Evolutionary conservation across 306 rosid genomes (phyloP), one percentile per base, ranked within the genome.

Genomic region (Glycine latifolia): DNA sequence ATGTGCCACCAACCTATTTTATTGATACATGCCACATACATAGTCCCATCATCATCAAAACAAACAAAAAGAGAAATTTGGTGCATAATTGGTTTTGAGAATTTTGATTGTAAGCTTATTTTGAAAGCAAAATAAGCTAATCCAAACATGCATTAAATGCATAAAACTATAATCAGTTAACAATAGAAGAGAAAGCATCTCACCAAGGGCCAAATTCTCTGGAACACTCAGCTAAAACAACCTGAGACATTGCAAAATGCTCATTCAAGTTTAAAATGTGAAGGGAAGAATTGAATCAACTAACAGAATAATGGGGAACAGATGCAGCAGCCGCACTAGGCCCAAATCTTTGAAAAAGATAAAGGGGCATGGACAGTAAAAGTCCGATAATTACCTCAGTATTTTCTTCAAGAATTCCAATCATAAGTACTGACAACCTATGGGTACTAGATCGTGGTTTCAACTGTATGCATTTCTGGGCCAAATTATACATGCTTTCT

Each of bases 141-240:
- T 13, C 52, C 58, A 76, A 26, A 50, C 59, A n/a, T 7, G 76
- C 59, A 56, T 10, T 26, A 15, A 15, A 39, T 59, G 17, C 60
- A 65, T 53, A 58, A 35, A 65, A 66, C 15, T 16, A 81, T 70
- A 60, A 58, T 39, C 35, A 52, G 9, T 43, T 67, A 79, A 66
- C 33, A 54, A 31, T 66, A 75, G 63, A 66, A 52, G 60, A 68
- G 33, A 41, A 68, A 72, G 81, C 17, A 88, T 82, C 97, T 90
- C 87, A 95, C 99, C 99, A 95, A 78, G 97, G 94, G 73, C 99
- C 99, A 87, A 91, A 95, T 82, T 85, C 95, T 89, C 95, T 84
- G 54, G 95, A 91, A 85, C 95, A 91, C 81, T 93, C 97, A 16
- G 97, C 99, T 78, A 95, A 84, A 87, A 95, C 94, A 91, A 95